Conservation (phyloP, 164 flowering plant genomes). For the Umbellularia californica region DNA sequence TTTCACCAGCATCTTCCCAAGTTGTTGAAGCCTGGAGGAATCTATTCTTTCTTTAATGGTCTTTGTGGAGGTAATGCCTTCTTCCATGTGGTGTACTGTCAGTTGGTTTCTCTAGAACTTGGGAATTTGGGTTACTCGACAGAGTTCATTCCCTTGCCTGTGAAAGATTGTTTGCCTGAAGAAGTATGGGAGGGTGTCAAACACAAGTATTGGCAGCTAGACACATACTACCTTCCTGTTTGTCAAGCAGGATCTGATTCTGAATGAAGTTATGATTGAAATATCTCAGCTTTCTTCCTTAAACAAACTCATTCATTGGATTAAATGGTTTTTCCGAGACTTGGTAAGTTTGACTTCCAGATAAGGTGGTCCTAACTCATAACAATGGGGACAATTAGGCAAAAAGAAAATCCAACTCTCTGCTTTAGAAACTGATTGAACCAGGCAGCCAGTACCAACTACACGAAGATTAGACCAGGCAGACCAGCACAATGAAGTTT, state of each 20-base stretch:
- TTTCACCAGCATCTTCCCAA: constrained; percentile 84
- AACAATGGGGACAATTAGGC: no score
- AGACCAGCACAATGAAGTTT: no score
- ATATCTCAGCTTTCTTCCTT: neutral
- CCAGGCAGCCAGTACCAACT: no score
- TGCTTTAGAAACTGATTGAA: no score
- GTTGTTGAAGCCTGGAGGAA: constrained; percentile 80
- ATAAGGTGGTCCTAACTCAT: neutral
- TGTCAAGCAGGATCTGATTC: constrained; percentile 64
- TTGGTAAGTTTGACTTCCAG: neutral
- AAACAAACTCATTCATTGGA: neutral
- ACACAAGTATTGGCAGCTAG: constrained; percentile 97
- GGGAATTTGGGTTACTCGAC: constrained; percentile 76
- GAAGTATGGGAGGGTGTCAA: constrained; percentile 92
- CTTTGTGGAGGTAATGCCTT: constrained; percentile 96
- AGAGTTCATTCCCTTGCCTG: constrained; percentile 89
- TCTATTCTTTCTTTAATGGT: constrained; percentile 93
- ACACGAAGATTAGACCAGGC: no score
- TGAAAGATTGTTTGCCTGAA: constrained; percentile 80
- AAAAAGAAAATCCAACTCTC: no score
- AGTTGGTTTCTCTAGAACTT: constrained; percentile 83
- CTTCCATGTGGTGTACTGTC: constrained; percentile 93
- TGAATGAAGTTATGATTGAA: constrained; percentile 34
- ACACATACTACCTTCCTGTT: constrained; percentile 94
- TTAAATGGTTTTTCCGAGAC: neutral